Conservation (phyloP, 2,329 filamentous ascomycete genomes). For the Curvularia sp. region DNA sequence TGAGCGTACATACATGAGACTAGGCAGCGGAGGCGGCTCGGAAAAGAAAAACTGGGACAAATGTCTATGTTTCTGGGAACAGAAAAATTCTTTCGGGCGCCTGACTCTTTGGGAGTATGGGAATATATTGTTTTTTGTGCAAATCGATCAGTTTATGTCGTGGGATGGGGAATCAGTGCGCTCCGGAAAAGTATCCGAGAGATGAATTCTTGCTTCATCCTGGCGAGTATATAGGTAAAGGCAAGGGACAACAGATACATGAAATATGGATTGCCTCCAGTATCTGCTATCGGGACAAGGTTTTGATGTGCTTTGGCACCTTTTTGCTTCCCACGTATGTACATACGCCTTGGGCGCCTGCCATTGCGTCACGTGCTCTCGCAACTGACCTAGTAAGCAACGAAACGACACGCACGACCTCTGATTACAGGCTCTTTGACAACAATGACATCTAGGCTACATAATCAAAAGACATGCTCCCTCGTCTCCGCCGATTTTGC, state of each 20-base stretch:
- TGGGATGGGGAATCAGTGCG: not conserved
- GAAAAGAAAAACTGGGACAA: not conserved
- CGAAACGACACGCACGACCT: not conserved
- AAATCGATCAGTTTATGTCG: not conserved
- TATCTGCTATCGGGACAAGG: not conserved
- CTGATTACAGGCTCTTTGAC: not conserved
- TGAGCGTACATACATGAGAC: not conserved
- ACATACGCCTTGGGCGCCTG: not conserved
- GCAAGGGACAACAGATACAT: not conserved
- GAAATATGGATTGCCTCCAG: not conserved
- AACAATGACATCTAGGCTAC: not conserved
- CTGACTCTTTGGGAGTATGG: not conserved
- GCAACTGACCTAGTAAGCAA: not conserved
- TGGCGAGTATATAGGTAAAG: not conserved
- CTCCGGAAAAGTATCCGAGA: conserved; percentile 6
- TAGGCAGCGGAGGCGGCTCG: not conserved
- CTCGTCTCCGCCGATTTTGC: not conserved
- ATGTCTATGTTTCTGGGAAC: not conserved
- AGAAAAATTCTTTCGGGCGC: not conserved
- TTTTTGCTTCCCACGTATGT: not conserved
- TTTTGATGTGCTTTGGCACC: not conserved
- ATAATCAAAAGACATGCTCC: conserved; percentile 11
- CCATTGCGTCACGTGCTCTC: not conserved
- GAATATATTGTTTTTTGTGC: not conserved
- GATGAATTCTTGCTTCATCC: not conserved